These are phyloP conservation scores for Phaseolus coccineus DNA, from an alignment of 331 rosid species.

Conservation along the genomic window DNA sequence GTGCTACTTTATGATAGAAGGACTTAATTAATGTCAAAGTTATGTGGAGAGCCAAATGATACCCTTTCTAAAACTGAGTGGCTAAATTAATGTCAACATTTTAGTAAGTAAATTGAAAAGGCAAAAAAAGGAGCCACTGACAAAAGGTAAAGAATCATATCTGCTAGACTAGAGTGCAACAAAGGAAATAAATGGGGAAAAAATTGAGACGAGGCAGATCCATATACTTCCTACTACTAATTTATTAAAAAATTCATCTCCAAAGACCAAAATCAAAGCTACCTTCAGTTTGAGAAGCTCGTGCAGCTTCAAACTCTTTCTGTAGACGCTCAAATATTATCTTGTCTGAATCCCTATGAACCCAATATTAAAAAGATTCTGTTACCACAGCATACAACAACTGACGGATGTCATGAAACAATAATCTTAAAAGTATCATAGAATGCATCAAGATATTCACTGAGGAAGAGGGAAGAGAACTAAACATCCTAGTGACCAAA, in stretches of 20 bases:
- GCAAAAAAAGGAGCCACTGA: not conserved
- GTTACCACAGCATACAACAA: slow-evolving; percentile 21
- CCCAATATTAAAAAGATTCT: slow-evolving; percentile 1
- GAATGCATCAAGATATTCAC: not conserved
- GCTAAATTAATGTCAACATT: slow-evolving; percentile 4
- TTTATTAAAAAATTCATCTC: slow-evolving; percentile 28
- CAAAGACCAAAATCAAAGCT: slow-evolving; percentile 34
- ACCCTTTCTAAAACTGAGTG: not conserved
- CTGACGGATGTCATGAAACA: slow-evolving; percentile 28
- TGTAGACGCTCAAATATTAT: slow-evolving; percentile 74
- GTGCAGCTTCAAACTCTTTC: slow-evolving; percentile 87
- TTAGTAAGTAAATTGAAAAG: not conserved
- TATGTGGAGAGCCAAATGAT: slow-evolving; percentile 34
- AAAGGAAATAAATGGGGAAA: slow-evolving; percentile 11
- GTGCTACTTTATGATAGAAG: not conserved
- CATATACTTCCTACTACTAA: slow-evolving; percentile 5
- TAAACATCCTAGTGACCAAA: slow-evolving; percentile 13
- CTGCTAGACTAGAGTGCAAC: slow-evolving; percentile 23
- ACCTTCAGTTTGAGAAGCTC: slow-evolving; percentile 90
- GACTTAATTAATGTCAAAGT: slow-evolving; percentile 7
- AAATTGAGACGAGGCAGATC: slow-evolving; percentile 30
- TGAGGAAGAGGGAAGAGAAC: slow-evolving; percentile 26
- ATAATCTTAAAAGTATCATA: slow-evolving; percentile 14
- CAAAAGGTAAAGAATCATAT: slow-evolving; percentile 7
- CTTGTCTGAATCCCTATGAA: slow-evolving; percentile 90